These are phyloP conservation scores for Curvularia lunata DNA, from an alignment of 2,329 filamentous ascomycete genomes.

Conservation along the genomic window DNA sequence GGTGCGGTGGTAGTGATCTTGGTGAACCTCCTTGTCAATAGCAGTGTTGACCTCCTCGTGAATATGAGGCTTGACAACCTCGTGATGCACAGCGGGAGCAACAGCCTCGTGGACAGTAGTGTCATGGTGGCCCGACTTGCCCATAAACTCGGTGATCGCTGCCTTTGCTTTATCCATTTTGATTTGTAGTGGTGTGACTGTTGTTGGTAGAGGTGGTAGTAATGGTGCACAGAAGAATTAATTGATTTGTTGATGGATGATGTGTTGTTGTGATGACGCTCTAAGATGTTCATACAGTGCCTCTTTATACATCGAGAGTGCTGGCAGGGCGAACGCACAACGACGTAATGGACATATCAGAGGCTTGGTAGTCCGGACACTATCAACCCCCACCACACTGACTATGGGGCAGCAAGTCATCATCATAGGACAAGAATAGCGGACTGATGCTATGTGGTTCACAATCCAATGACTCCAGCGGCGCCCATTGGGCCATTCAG, in stretches of 20 bases:
- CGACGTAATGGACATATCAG: conserved; percentile 34
- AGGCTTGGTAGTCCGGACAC: conserved; percentile 4
- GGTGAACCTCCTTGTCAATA: conserved; percentile 72
- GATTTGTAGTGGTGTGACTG: conserved; percentile 9
- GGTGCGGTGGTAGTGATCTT: conserved; percentile 74
- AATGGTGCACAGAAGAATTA: conserved; percentile 6
- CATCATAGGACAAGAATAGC: conserved; percentile 11
- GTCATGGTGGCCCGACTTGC: conserved; percentile 67
- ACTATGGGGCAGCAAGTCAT: background rate
- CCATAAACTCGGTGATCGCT: conserved; percentile 66
- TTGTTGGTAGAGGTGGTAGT: conserved; percentile 4
- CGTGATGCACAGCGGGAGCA: conserved; percentile 65
- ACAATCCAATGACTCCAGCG: conserved; percentile 13
- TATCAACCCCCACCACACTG: conserved; percentile 1
- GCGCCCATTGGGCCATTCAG: conserved; percentile 10
- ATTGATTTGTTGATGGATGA: conserved; percentile 5
- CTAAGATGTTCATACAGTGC: conserved; percentile 12
- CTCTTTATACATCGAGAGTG: conserved; percentile 29
- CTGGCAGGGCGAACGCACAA: conserved; percentile 18
- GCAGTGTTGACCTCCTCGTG: conserved; percentile 69
- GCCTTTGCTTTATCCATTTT: conserved; percentile 69
- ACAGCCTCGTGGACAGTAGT: conserved; percentile 74
- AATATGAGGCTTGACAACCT: conserved; percentile 64
- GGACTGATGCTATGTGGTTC: conserved; percentile 8
- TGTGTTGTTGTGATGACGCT: conserved; percentile 24